Base-by-base conservation (phyloP, 257 asterid species). In the Nicotiana benthamiana region DNA sequence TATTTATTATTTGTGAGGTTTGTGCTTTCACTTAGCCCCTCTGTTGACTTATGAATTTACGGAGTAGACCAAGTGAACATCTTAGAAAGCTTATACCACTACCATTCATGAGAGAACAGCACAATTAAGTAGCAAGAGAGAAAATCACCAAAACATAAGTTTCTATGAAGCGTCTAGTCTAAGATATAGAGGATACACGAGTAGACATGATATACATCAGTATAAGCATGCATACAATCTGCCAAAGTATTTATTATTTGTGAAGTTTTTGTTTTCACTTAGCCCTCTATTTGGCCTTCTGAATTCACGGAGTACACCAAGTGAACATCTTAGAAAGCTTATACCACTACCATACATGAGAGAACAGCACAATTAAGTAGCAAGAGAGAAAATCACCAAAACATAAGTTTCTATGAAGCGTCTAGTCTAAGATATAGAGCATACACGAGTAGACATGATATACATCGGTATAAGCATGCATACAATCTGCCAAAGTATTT, bases 21-120 rank as follows among this genome's bases (percentile, higher is more conserved):
- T 46, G 40, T 1, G 1, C 16, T 72, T 72, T 24, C 43, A 74
- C 82, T 64, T 75, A 75, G 66, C 82, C 82, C 79, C 79, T 46
- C 26, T 10, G 53, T 30, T n/a, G 62, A n/a, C 15, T 54, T 60
- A 48, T 12, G 81, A 52, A 79, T 56, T 62, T 60, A 46, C 48
- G n/a, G 22, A n/a, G 34, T 30, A 79, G 7, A 57, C 15, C 57
- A 26, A 57, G 9, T 61, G 36, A 26, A 9, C 65, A 75, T 12
- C 30, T 4, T 53, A 56, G 16, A 53, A 17, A 82, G 26, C 68
- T 75, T 34, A 34, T 43, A 26, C n/a, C 24, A 59, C 27, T 24
- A 80, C 15, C 32, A 11, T 34, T 17, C 70, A 36, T 12, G 59
- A 75, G 64, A 27, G 48, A 22, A 66, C 6, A 52, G 30, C 52